These are phyloP conservation scores for Fraxinus platypoda DNA, from an alignment of 305 asterid genomes.

Conservation along the genomic window DNA sequence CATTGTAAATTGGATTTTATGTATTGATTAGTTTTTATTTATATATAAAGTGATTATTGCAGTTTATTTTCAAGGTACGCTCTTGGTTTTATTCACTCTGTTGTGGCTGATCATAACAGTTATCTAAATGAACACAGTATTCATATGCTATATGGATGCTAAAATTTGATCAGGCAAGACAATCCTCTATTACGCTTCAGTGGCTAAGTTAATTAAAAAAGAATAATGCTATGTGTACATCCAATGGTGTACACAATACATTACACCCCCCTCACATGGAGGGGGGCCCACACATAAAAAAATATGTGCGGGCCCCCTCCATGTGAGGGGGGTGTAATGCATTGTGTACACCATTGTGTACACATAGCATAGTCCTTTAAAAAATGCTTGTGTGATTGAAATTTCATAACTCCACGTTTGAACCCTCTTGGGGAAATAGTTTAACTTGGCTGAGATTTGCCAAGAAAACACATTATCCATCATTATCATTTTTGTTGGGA, in stretches of 20 bases:
- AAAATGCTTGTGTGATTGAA: background rate
- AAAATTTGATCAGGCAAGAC: background rate
- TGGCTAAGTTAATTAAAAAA: background rate
- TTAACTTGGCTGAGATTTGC: background rate
- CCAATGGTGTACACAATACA: too few species aligned
- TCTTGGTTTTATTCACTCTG: background rate
- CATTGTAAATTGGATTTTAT: background rate
- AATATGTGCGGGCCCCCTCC: too few species aligned
- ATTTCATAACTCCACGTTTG: background rate
- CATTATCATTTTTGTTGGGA: background rate
- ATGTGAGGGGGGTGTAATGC: too few species aligned
- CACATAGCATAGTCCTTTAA: too few species aligned
- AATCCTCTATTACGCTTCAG: background rate
- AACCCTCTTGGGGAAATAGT: background rate
- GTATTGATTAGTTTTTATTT: background rate
- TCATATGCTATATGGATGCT: background rate
- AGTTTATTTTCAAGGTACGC: background rate
- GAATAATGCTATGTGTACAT: too few species aligned
- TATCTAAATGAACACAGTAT: background rate
- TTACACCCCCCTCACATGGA: too few species aligned
- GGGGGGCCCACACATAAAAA: too few species aligned
- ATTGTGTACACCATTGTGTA: too few species aligned
- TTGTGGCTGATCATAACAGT: background rate
- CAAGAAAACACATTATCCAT: too few species aligned
- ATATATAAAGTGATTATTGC: background rate